phyloP scores from a whole-genome alignment of 495 filamentous ascomycete genomes.

The Trichoderma erinaceum region DNA sequence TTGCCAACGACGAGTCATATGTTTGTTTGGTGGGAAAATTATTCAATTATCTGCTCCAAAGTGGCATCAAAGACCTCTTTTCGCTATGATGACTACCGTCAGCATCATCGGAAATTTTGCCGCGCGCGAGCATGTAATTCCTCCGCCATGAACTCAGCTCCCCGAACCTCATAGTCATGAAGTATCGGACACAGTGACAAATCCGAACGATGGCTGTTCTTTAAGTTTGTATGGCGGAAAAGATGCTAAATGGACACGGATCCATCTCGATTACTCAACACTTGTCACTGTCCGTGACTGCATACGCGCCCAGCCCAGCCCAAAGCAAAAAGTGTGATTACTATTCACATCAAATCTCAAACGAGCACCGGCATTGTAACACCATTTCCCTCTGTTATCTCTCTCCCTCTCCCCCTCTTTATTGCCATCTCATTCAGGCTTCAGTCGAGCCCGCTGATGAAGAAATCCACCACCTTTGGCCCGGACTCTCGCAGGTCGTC shows the following conservation, averaged over 20 bases:
- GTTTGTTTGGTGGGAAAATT: too few species aligned
- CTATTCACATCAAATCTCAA: not conserved
- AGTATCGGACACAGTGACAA: too few species aligned
- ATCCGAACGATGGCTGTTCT: not conserved
- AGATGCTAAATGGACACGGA: not conserved
- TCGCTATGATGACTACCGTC: too few species aligned
- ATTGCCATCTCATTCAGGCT: not conserved
- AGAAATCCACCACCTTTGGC: slow-evolving; percentile 32
- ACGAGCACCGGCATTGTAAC: not conserved
- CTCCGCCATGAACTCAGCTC: too few species aligned
- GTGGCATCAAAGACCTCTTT: too few species aligned
- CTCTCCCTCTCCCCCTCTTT: not conserved
- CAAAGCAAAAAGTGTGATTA: not conserved
- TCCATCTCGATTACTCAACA: not conserved
- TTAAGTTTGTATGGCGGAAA: not conserved
- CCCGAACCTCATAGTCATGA: too few species aligned
- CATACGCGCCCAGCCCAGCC: not conserved
- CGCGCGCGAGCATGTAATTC: too few species aligned
- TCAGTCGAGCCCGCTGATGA: not conserved
- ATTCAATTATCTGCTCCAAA: too few species aligned
- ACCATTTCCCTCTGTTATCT: not conserved
- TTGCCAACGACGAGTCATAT: too few species aligned
- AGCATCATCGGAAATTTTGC: too few species aligned
- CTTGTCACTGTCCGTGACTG: not conserved
- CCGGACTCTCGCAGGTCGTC: slow-evolving; percentile 27